Conservation (phyloP, 2,329 filamentous ascomycete species). For the Paradendryphiella salina region DNA sequence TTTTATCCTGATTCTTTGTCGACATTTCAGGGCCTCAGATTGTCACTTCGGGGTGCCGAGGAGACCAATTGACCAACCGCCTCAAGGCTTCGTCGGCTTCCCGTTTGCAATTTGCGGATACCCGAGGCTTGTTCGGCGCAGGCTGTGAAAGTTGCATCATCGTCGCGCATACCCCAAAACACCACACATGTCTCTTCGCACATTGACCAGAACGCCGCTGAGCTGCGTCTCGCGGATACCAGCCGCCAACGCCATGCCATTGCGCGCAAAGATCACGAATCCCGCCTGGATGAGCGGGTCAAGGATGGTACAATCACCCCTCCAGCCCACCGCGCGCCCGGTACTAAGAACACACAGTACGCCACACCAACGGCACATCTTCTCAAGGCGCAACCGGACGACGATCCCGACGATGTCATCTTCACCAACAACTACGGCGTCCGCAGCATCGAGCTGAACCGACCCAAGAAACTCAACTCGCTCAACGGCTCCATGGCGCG, state of each 20-base stretch:
- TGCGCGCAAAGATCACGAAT: constrained; percentile 73
- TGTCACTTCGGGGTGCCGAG: neutral
- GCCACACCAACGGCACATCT: constrained; percentile 41
- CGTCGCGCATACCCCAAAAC: constrained; percentile 12
- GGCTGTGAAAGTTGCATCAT: constrained; percentile 39
- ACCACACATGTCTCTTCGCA: constrained; percentile 53
- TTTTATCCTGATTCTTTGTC: neutral
- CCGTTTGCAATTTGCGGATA: constrained; percentile 28
- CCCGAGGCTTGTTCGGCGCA: constrained; percentile 45
- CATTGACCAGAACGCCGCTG: constrained; percentile 47
- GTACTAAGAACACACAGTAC: constrained; percentile 35
- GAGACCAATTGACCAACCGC: neutral
- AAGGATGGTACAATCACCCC: constrained; percentile 53
- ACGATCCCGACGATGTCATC: constrained; percentile 87
- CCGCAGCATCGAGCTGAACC: constrained; percentile 90
- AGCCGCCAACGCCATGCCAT: constrained; percentile 65
- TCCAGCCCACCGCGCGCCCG: neutral
- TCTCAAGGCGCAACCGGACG: constrained; percentile 62
- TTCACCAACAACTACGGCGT: constrained; percentile 89
- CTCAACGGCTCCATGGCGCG: constrained; percentile 92
- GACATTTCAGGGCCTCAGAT: neutral
- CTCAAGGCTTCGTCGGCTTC: neutral
- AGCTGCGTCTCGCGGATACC: constrained; percentile 43
- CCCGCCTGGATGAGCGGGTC: constrained; percentile 57
- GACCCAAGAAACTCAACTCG: constrained; percentile 87